These are phyloP conservation scores for Penicillium crystallinum DNA, from an alignment of 495 filamentous ascomycete genomes.

Conservation along the genomic window DNA sequence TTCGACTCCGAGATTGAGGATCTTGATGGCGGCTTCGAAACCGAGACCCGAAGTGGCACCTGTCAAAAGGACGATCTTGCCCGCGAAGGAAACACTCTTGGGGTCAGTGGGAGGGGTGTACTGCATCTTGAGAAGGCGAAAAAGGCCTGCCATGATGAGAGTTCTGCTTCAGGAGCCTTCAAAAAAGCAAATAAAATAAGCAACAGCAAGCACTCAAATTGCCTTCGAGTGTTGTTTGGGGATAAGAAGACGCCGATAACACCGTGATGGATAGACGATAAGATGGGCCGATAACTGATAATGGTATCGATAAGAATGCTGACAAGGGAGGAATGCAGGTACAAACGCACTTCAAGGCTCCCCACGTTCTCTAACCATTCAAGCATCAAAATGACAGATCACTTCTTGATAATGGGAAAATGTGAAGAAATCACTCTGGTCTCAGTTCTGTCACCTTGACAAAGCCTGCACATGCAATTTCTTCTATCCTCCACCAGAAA, in stretches of 20 bases:
- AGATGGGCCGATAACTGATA: not conserved
- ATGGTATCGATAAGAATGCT: not conserved
- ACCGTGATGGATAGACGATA: not conserved
- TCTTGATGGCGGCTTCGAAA: slow-evolving; percentile 42
- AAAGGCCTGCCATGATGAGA: slow-evolving; percentile 31
- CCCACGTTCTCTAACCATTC: too few relatives aligned
- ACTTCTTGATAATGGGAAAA: too few relatives aligned
- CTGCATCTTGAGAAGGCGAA: slow-evolving; percentile 37
- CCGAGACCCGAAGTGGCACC: slow-evolving; percentile 51
- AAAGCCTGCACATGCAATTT: too few relatives aligned
- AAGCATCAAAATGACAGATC: too few relatives aligned
- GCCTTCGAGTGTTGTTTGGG: not conserved
- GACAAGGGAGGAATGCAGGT: not conserved
- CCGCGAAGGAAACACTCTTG: slow-evolving; percentile 32
- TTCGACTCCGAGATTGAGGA: slow-evolving; percentile 39
- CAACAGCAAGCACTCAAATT: not conserved
- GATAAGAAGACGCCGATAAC: not conserved
- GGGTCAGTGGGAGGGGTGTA: slow-evolving; percentile 35
- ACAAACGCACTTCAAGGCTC: too few relatives aligned
- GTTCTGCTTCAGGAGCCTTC: not conserved
- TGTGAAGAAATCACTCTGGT: too few relatives aligned
- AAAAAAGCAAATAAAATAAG: not conserved
- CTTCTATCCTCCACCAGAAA: too few relatives aligned
- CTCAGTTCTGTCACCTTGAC: too few relatives aligned
- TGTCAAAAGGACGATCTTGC: slow-evolving; percentile 52